phyloP scores from a whole-genome alignment of 768 basidiomycete species.

The Mycena sanguinolenta region DNA sequence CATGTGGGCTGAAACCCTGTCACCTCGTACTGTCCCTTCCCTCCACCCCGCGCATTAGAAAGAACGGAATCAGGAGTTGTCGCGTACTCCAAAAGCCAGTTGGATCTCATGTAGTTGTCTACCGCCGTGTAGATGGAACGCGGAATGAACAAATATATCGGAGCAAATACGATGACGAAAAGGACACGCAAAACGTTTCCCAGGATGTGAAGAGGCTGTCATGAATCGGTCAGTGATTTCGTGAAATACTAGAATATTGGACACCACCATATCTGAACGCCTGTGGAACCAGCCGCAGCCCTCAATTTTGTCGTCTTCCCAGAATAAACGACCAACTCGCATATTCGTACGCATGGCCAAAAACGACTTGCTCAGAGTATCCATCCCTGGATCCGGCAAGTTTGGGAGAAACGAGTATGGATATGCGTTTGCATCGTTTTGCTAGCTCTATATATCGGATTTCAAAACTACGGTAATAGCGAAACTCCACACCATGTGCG shows the following conservation, averaged over 20 bases:
- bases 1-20: slow-evolving; percentile 2
- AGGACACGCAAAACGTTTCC: slow-evolving; percentile 8
- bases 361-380: not conserved
- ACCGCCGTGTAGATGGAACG: not conserved
- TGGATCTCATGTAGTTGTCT: slow-evolving; percentile 7
- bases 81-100: slow-evolving; percentile 18
- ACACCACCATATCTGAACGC: not conserved
- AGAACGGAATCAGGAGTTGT: slow-evolving; percentile 3
- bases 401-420: not conserved
- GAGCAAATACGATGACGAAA: not conserved
- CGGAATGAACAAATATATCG: slow-evolving; percentile 3
- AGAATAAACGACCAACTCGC: slow-evolving; percentile 1
- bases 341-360: not conserved
- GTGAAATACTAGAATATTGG: too few species aligned
- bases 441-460: not conserved
- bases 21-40: not conserved
- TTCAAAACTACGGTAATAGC: not conserved
- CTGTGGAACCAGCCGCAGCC: slow-evolving; percentile 17
- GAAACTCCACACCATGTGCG: too few species aligned
- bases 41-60: not conserved
- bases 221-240: not conserved
- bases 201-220: not conserved
- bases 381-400: not conserved
- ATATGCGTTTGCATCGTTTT: not conserved
- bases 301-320: slow-evolving; percentile 10